Evolutionary conservation across 2,329 filamentous ascomycete species (phyloP).

Genomic region (Alternaria incomplexa): DNA sequence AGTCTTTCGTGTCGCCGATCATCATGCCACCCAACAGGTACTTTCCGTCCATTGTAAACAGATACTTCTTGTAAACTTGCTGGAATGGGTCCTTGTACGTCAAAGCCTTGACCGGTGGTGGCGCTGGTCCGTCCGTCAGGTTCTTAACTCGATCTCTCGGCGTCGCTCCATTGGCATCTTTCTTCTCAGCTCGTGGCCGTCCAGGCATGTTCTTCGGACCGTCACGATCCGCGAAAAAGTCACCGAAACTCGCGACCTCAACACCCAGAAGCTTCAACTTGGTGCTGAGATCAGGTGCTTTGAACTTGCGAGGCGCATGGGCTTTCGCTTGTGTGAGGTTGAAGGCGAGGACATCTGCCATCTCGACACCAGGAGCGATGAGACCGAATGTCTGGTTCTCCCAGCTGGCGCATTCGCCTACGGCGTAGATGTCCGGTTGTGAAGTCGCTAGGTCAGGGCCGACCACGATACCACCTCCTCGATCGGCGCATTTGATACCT

Average conservation of each 20-base stretch:
- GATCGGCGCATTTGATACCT: constrained; percentile 73
- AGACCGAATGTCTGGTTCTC: constrained; percentile 84
- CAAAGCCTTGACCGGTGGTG: constrained; percentile 75
- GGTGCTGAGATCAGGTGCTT: constrained; percentile 84
- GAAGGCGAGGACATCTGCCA: constrained; percentile 90
- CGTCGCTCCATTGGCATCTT: constrained; percentile 44
- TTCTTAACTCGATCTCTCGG: constrained; percentile 56
- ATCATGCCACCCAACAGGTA: constrained; percentile 95
- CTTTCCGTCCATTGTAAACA: constrained; percentile 89
- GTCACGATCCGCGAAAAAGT: constrained; percentile 89
- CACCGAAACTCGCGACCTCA: constrained; percentile 90
- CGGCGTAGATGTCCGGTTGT: constrained; percentile 76
- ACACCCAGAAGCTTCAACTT: constrained; percentile 90
- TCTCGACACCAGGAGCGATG: constrained; percentile 88
- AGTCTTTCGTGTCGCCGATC: constrained; percentile 91
- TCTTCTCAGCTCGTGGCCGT: constrained; percentile 56
- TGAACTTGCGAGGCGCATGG: constrained; percentile 73
- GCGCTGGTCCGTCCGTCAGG: constrained; percentile 61
- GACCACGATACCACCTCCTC: constrained; percentile 78
- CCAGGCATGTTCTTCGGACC: constrained; percentile 77
- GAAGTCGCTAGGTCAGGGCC: constrained; percentile 72
- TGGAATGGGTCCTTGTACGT: constrained; percentile 90
- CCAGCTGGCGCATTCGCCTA: constrained; percentile 92
- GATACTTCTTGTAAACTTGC: constrained; percentile 90
- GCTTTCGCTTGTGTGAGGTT: constrained; percentile 84